Evolutionary conservation across 208 protist genomes (phyloP).

Genomic region (Leishmania martiniquensis): DNA sequence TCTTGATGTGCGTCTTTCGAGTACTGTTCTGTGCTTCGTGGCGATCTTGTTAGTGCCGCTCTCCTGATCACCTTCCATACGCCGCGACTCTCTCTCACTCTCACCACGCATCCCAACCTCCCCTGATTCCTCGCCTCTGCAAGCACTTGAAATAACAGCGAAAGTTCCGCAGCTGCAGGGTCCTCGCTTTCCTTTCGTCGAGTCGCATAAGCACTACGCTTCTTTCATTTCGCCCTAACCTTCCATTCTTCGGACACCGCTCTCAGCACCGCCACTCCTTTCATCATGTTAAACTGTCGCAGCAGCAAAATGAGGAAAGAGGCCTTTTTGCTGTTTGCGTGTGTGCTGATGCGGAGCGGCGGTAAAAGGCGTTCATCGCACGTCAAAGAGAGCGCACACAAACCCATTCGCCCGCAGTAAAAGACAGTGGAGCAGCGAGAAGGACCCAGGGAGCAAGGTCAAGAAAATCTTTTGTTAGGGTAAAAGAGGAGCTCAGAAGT

Average conservation of each 20-base stretch:
- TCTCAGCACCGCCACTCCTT: background rate
- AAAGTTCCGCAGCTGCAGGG: background rate
- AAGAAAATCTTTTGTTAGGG: background rate
- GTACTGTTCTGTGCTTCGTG: background rate
- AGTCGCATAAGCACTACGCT: background rate
- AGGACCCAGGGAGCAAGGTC: background rate
- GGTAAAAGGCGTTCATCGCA: background rate
- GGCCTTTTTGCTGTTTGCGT: background rate
- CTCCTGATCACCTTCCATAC: background rate
- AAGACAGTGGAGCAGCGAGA: background rate
- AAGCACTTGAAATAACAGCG: background rate
- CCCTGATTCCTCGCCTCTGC: background rate
- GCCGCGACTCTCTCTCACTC: background rate
- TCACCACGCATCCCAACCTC: background rate
- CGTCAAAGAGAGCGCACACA: background rate
- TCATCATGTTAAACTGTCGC: too few species aligned
- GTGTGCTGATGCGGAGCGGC: background rate
- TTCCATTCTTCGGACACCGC: background rate
- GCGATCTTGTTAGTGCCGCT: background rate
- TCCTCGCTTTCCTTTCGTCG: background rate
- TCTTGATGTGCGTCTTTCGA: background rate
- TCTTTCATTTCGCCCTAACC: background rate
- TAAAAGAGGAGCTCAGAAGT: background rate
- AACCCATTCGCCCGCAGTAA: background rate
- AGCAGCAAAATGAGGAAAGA: background rate